Percentiles rank a stretch among this genome's conserved stretches.
Conservation (phyloP, 2,329 filamentous ascomycete species). For the Lachnellula subtilissima region DNA sequence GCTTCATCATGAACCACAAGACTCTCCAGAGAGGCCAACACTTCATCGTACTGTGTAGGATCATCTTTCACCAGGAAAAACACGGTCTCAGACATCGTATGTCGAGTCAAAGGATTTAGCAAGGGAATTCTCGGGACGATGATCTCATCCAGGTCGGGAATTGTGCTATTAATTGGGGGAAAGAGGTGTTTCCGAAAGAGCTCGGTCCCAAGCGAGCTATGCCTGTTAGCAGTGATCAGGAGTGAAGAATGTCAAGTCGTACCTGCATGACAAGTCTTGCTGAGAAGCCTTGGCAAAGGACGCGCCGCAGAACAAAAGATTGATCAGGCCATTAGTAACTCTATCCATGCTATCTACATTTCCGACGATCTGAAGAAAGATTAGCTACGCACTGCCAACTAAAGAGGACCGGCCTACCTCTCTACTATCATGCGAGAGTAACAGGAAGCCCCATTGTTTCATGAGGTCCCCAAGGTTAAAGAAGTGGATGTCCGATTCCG, state of each 20-base stretch:
- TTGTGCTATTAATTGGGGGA: conserved; percentile 42
- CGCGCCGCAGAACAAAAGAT: conserved; percentile 33
- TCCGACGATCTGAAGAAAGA: conserved; percentile 23
- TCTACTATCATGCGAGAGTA: conserved; percentile 38
- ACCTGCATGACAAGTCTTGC: conserved; percentile 24
- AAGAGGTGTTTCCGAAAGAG: conserved; percentile 65
- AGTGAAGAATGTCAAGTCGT: neutral
- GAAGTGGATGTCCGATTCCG: conserved; percentile 26
- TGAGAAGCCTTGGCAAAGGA: conserved; percentile 24
- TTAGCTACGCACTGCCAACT: conserved; percentile 12
- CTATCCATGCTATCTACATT: conserved; percentile 30
- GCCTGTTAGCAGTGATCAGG: conserved; percentile 8
- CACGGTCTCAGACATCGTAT: conserved; percentile 57
- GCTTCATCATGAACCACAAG: conserved; percentile 46
- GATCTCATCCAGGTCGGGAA: conserved; percentile 20
- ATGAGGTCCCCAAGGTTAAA: conserved; percentile 24
- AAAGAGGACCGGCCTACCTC: conserved; percentile 31
- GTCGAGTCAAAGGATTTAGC: conserved; percentile 51
- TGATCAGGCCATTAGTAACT: conserved; percentile 34
- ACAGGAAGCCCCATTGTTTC: conserved; percentile 28
- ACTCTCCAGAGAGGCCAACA: conserved; percentile 47
- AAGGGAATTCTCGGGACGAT: conserved; percentile 40
- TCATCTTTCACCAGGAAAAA: conserved; percentile 51
- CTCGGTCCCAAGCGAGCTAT: conserved; percentile 40
- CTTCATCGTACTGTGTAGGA: conserved; percentile 41